These are phyloP conservation scores for Malassezia equina DNA, from an alignment of 1,284 basidiomycete species.

Conservation along the genomic window DNA sequence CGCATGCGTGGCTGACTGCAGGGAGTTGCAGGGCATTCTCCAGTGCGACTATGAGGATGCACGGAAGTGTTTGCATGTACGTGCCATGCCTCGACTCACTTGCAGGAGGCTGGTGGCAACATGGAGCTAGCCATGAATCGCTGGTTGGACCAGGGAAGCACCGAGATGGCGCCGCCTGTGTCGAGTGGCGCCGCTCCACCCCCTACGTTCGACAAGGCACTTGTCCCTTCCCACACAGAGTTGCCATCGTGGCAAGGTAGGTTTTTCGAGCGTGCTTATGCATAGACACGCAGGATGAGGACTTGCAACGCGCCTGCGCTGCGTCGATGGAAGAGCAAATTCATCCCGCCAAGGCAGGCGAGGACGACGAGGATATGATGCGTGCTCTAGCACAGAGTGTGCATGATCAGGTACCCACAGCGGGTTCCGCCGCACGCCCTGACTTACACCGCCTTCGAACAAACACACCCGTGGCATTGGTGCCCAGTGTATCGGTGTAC, in stretches of 20 bases:
- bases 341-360: not conserved
- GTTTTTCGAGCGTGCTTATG: not conserved
- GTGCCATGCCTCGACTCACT: not conserved
- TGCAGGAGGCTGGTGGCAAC: not conserved
- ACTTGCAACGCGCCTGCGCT: slow-evolving; percentile 12
- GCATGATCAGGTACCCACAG: not conserved
- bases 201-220: not conserved
- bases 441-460: not conserved
- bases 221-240: not conserved
- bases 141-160: slow-evolving; percentile 1
- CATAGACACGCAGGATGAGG: slow-evolving; percentile 2
- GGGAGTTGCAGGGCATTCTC: slow-evolving; percentile 10
- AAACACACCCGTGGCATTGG: slow-evolving; percentile 6
- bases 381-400: slow-evolving; percentile 15
- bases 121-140: slow-evolving; percentile 17
- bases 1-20: not conserved
- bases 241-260: not conserved
- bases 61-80: not conserved
- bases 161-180: not conserved
- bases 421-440: not conserved
- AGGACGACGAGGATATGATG: slow-evolving; percentile 15
- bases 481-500: slow-evolving; percentile 5
- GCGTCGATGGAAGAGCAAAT: slow-evolving; percentile 8
- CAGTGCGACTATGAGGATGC: slow-evolving; percentile 13
- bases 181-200: not conserved